Evolutionary conservation across 441 rosid genomes (phyloP).

Genomic region (Erodium trifolium): DNA sequence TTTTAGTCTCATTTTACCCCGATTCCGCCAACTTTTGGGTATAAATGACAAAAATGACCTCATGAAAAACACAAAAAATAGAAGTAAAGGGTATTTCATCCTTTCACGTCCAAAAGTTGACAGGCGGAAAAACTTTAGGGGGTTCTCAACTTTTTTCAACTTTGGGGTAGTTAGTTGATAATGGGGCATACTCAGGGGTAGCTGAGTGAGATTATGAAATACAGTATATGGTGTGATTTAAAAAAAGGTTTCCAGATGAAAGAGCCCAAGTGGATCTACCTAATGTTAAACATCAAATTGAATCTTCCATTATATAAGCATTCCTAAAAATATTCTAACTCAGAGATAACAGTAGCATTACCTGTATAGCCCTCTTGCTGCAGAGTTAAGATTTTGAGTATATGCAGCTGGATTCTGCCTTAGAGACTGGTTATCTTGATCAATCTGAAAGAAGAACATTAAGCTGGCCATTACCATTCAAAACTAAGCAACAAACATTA

Average conservation of each 20-base stretch:
- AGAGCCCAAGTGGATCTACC: not conserved
- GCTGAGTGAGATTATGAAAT: too few species aligned
- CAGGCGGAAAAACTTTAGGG: too few species aligned
- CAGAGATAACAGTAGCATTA: slow-evolving; percentile 22
- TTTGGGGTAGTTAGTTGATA: too few species aligned
- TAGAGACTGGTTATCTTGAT: slow-evolving; percentile 46
- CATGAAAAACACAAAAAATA: too few species aligned
- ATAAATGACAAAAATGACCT: too few species aligned
- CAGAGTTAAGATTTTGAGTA: slow-evolving; percentile 54
- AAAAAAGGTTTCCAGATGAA: not conserved
- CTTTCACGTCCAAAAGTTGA: too few species aligned
- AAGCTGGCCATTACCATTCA: slow-evolving; percentile 16
- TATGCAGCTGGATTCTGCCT: slow-evolving; percentile 69
- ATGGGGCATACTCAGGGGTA: too few species aligned
- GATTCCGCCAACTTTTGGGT: too few species aligned
- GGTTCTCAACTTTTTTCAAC: too few species aligned
- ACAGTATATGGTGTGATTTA: too few species aligned
- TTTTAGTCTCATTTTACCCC: too few species aligned
- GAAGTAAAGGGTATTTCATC: too few species aligned
- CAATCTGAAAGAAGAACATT: slow-evolving; percentile 47
- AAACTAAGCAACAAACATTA: slow-evolving; percentile 9
- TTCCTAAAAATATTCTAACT: slow-evolving; percentile 3
- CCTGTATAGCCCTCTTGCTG: slow-evolving; percentile 83
- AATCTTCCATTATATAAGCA: not conserved
- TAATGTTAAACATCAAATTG: not conserved